Conservation (phyloP, 75 land plant species). For the Pinus taeda region DNA sequence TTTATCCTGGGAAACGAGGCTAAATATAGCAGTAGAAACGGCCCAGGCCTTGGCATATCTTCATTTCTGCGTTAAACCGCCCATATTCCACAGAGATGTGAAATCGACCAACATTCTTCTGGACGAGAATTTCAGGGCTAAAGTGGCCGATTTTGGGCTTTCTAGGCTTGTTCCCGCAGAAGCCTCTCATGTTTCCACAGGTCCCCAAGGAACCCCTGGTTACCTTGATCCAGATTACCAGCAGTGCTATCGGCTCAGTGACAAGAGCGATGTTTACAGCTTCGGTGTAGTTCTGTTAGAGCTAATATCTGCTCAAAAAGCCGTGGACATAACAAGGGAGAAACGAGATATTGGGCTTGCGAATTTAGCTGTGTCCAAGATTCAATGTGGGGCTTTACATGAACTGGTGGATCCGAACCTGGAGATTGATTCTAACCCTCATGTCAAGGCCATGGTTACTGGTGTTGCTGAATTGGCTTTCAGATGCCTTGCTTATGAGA, state of each 20-base stretch:
- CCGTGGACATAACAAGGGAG: conserved; percentile 19
- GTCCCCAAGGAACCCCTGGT: conserved; percentile 24
- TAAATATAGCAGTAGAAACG: conserved; percentile 33
- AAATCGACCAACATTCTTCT: conserved; percentile 26
- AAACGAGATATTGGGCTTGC: conserved; percentile 5
- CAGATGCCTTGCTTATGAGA: conserved; percentile 20
- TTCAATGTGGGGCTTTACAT: conserved; percentile 13
- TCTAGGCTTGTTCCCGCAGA: conserved; percentile 18
- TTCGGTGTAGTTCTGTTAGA: conserved; percentile 30
- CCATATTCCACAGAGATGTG: conserved; percentile 24
- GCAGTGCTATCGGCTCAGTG: conserved; percentile 16
- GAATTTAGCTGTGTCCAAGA: conserved; percentile 8
- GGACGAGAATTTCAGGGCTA: conserved; percentile 21
- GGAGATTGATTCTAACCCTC: background rate
- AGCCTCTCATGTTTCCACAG: conserved; percentile 14
- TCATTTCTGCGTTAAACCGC: conserved; percentile 21
- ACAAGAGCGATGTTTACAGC: conserved; percentile 32
- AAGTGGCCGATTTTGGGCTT: conserved; percentile 54
- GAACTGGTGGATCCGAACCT: conserved; percentile 20
- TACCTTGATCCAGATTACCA: conserved; percentile 32
- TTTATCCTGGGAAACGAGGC: conserved; percentile 24
- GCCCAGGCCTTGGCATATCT: conserved; percentile 37
- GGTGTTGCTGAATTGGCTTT: conserved; percentile 26
- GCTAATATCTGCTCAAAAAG: conserved; percentile 18
- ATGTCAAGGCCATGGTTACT: conserved; percentile 4